A percentile compares a stretch with the other conserved stretches of the same genome.
Conservation (phyloP, 2,329 filamentous ascomycete genomes). For the Neobulgaria alba region DNA sequence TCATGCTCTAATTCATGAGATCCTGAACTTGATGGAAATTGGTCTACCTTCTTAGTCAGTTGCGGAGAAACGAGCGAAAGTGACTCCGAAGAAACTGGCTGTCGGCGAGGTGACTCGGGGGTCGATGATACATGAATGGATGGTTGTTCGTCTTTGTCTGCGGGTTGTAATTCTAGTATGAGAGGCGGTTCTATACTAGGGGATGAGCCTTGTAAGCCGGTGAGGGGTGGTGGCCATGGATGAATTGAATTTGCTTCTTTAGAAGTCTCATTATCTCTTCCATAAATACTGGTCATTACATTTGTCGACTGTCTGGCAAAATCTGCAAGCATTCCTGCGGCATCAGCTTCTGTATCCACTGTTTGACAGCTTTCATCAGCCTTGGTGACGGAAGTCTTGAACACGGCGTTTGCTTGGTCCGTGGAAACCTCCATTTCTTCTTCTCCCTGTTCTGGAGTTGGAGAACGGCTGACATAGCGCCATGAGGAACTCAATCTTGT, state of each 20-base stretch:
- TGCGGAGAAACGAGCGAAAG: conserved; percentile 24
- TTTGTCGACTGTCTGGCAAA: conserved; percentile 18
- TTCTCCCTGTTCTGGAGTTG: conserved; percentile 48
- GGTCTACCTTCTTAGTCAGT: neutral
- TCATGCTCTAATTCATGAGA: neutral
- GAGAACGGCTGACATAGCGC: conserved; percentile 64
- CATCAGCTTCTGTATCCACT: conserved; percentile 27
- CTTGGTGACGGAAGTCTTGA: conserved; percentile 23
- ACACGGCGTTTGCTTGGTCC: neutral
- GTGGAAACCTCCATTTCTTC: conserved; percentile 7
- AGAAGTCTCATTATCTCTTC: too few relatives aligned
- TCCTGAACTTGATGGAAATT: conserved; percentile 8
- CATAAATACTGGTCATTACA: conserved; percentile 9
- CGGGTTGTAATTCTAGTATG: neutral
- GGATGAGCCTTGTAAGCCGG: too few relatives aligned
- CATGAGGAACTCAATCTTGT: conserved; percentile 61
- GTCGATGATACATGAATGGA: neutral
- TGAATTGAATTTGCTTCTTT: too few relatives aligned
- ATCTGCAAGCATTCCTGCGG: conserved; percentile 15
- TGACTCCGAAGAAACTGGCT: conserved; percentile 21
- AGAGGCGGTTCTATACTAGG: neutral
- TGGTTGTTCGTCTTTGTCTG: neutral
- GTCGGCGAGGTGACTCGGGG: conserved; percentile 17
- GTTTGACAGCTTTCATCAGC: conserved; percentile 35
- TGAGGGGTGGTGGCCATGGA: too few relatives aligned